These are phyloP conservation scores for Pyrrhoderma noxium DNA, from an alignment of 1,284 basidiomycete species.

Conservation along the genomic window DNA sequence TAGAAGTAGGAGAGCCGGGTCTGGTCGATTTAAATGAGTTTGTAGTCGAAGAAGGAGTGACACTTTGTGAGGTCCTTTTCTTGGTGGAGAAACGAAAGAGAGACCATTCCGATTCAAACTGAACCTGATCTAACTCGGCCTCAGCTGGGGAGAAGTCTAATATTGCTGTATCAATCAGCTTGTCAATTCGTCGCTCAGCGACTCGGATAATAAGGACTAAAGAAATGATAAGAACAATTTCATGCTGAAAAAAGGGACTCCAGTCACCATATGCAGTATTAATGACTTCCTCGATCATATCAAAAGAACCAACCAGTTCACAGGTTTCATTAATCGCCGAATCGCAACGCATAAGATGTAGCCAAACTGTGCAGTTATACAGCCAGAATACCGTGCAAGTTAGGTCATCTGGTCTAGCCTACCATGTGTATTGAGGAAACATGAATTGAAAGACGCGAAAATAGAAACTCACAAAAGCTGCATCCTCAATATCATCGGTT, in stretches of 20 bases:
- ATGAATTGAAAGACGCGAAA: background rate
- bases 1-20: conserved; percentile 11
- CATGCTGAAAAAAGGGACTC: conserved; percentile 3
- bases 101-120: conserved; percentile 96
- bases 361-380: conserved; percentile 83
- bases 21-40: conserved; percentile 24
- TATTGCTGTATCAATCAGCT: conserved; percentile 75
- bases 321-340: conserved; percentile 66
- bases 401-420: conserved; percentile 81
- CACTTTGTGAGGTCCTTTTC: conserved; percentile 44
- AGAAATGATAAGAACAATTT: conserved; percentile 11
- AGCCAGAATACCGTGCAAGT: conserved; percentile 90
- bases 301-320: conserved; percentile 73
- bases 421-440: conserved; percentile 13
- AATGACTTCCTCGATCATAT: conserved; percentile 79
- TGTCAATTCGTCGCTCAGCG: conserved; percentile 84
- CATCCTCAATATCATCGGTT: conserved; percentile 87
- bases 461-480: conserved; percentile 72
- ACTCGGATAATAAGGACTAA: conserved; percentile 92
- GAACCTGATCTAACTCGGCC: conserved; percentile 73
- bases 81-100: conserved; percentile 72
- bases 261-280: conserved; percentile 96
- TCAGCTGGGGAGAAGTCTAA: conserved; percentile 80
- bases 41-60: conserved; percentile 28
- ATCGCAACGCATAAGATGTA: conserved; percentile 87